Conservation (phyloP, 768 basidiomycete genomes). For the Cyathus striatus region DNA sequence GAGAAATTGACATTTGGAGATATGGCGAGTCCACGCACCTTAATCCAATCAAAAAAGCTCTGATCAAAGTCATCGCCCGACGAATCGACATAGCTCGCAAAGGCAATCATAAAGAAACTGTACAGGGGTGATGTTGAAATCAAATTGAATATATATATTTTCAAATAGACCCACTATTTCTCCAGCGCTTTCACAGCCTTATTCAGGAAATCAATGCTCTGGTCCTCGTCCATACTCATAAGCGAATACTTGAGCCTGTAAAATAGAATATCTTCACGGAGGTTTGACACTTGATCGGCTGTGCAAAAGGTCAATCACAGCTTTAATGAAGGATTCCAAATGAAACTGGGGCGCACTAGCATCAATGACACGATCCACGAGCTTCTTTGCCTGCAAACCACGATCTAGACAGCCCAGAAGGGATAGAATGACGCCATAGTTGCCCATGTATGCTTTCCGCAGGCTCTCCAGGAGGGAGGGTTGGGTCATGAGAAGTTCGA, state of each 20-base stretch:
- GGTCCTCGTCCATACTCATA: constrained; percentile 65
- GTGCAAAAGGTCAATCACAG: constrained; percentile 1
- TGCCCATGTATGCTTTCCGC: constrained; percentile 87
- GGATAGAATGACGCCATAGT: constrained; percentile 87
- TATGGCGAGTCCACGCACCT: too few relatives aligned
- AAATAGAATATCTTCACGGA: constrained; percentile 84
- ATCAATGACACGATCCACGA: constrained; percentile 91
- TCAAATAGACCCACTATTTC: constrained; percentile 83
- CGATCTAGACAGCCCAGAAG: constrained; percentile 90
- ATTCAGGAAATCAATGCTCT: constrained; percentile 49
- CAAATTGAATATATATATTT: too few relatives aligned
- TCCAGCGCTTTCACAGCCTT: constrained; percentile 76
- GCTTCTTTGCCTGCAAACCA: constrained; percentile 77
- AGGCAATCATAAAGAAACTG: constrained; percentile 93
- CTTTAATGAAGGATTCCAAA: neutral
- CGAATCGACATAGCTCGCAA: constrained; percentile 80
- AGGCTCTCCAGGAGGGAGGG: constrained; percentile 80
- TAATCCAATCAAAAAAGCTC: constrained; percentile 85
- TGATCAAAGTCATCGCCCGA: constrained; percentile 50
- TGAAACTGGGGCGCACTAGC: constrained; percentile 32
- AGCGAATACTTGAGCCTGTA: constrained; percentile 84
- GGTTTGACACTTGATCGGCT: constrained; percentile 91
- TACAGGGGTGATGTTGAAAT: too few relatives aligned
- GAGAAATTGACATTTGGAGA: too few relatives aligned
- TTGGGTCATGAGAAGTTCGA: constrained; percentile 78